Evolutionary conservation across 371 early-diverging fungal genomes (phyloP).

Genomic region (Catenaria anguillulae): DNA sequence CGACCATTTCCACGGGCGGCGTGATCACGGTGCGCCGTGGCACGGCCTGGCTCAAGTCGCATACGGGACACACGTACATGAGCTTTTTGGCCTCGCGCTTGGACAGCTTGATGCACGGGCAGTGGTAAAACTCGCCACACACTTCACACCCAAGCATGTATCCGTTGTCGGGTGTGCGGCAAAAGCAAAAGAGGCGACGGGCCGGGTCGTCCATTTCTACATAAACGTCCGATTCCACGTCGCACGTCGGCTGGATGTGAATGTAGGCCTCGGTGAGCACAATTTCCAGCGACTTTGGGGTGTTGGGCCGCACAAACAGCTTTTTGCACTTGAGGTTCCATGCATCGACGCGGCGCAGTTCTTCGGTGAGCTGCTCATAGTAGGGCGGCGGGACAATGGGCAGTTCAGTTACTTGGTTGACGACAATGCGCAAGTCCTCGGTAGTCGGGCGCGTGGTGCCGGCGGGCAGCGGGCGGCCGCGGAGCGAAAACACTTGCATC

Average conservation of each 20-base stretch:
- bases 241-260: neutral
- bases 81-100: neutral
- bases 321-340: neutral
- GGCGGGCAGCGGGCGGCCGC: neutral
- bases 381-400: neutral
- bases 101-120: slow-evolving; percentile 1
- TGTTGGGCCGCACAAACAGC: neutral
- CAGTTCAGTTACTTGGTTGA: neutral
- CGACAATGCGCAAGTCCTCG: neutral
- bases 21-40: neutral
- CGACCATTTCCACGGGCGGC: neutral
- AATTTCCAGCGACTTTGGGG: slow-evolving; percentile 3
- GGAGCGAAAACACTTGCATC: neutral
- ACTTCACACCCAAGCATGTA: slow-evolving; percentile 2
- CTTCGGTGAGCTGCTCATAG: neutral
- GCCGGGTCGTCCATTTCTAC: slow-evolving; percentile 5
- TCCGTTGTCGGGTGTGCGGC: neutral
- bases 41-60: neutral
- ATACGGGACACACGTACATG: neutral
- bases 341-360: neutral
- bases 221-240: neutral
- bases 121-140: slow-evolving; percentile 4
- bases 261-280: neutral
- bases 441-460: neutral
- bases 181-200: neutral